Evolutionary conservation across 345 rosid genomes (phyloP), one percentile per base, ranked within the genome.

Genomic region (Populus euphratica): DNA sequence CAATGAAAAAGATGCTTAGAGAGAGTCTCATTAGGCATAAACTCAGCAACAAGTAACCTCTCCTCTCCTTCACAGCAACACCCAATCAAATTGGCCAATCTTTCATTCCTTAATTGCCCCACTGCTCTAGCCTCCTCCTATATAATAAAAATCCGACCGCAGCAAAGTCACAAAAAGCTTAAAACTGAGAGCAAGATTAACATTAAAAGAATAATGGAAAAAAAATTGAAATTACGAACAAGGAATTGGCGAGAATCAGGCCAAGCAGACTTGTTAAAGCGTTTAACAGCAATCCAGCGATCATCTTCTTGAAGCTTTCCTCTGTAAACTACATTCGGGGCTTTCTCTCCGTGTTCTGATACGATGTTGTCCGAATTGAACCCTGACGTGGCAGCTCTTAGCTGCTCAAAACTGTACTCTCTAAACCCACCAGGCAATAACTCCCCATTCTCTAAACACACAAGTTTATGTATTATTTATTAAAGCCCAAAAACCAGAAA

Each of bases 261-360:
- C 98, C 99, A 96, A 62, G 98, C 98, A 50, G 89, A 83, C 62
- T 87, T 92, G 83, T 92, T 92, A 71, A 95, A 95, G 49, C 99
- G 93, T 82, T 96, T 93, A 52, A 96, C 91, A 69, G 99, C 97
- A 80, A 95, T 85, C 81, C 85, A 86, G 17, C 89, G 89, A 64
- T 90, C 93, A 63, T 88, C 92, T 5, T 91, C 93, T 47, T 62
- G 68, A 27, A 95, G 87, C 79, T 84, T 90, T n/a, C 96, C 98
- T 80, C 83, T 91, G 85, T 90, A 95, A 70, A 95, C 97, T 74
- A 93, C 91, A 66, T 96, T 96, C 1, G 97, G 99, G 77, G 98
- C 96, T 86, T 96, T 96, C 87, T 93, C 94, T 6, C 99, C 98
- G 74, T 96, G 99, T 74, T 96, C 98, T 59, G 99, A 93, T 11